Conservation (phyloP, 2,329 filamentous ascomycete genomes). For the Ascosphaera aggregata region DNA sequence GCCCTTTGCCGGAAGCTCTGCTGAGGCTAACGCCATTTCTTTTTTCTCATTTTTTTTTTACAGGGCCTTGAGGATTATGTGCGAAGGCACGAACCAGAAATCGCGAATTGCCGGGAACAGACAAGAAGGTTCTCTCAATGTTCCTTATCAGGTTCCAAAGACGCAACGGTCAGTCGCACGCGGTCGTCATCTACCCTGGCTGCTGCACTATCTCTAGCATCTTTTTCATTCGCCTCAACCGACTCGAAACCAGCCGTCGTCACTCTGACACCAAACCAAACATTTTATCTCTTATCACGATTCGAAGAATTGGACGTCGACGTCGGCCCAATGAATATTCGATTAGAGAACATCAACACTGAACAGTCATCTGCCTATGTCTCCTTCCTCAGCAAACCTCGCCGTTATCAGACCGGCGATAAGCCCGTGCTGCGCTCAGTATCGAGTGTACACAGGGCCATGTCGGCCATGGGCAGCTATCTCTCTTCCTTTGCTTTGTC, state of each 20-base stretch:
- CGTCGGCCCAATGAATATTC: conserved; percentile 89
- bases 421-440: conserved; percentile 84
- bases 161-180: conserved; percentile 38
- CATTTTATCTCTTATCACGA: conserved; percentile 86
- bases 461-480: conserved; percentile 86
- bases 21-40: not conserved
- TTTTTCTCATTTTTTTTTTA: conserved; percentile 2
- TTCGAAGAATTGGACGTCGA: conserved; percentile 82
- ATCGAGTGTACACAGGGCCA: conserved; percentile 87
- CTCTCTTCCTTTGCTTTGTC: conserved; percentile 77
- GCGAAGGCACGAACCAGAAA: conserved; percentile 86
- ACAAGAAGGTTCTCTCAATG: conserved; percentile 46
- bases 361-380: conserved; percentile 75
- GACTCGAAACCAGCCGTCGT: conserved; percentile 75
- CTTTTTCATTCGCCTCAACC: conserved; percentile 64
- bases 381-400: conserved; percentile 71
- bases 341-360: conserved; percentile 81
- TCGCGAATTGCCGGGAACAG: conserved; percentile 85
- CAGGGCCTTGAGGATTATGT: conserved; percentile 92
- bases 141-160: conserved; percentile 34
- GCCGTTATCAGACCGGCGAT: conserved; percentile 61
- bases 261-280: conserved; percentile 80
- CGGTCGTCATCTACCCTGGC: conserved; percentile 52
- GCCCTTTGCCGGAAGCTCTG: conserved; percentile 1
- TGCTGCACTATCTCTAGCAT: conserved; percentile 65